These are phyloP conservation scores for Sesbania bispinosa DNA, from an alignment of 306 rosid species.

Conservation along the genomic window DNA sequence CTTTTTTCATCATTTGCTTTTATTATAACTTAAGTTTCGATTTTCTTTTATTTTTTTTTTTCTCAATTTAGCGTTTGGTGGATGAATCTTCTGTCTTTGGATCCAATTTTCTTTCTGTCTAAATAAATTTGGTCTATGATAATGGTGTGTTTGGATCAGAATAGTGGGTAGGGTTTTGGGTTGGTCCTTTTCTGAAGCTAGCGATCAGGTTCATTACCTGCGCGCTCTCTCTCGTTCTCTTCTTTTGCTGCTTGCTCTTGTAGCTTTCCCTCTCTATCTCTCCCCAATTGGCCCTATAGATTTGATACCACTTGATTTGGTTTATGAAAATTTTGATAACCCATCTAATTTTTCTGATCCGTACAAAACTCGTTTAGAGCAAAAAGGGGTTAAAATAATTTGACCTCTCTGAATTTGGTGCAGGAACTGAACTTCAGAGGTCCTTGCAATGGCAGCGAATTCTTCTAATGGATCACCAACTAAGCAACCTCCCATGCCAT, in stretches of 20 bases:
- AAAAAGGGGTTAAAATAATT: neutral
- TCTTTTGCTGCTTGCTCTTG: too few relatives aligned
- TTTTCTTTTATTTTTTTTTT: neutral
- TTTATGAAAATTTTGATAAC: neutral
- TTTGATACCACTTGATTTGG: neutral
- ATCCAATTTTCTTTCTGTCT: conserved; percentile 16
- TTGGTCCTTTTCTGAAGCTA: conserved; percentile 29
- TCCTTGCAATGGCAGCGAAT: conserved; percentile 52
- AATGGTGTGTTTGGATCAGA: conserved; percentile 31
- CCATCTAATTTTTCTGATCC: neutral
- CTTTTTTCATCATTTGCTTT: neutral
- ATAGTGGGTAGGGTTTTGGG: conserved; percentile 35
- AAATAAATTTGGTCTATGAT: conserved; percentile 40
- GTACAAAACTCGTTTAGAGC: neutral
- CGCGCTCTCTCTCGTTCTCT: too few relatives aligned
- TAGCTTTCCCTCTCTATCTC: neutral
- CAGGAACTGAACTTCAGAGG: conserved; percentile 31
- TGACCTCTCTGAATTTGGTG: conserved; percentile 23
- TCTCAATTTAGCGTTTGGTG: conserved; percentile 15
- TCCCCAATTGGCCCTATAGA: neutral
- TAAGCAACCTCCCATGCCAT: conserved; percentile 74
- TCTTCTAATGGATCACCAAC: conserved; percentile 52
- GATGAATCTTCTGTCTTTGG: neutral
- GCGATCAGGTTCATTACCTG: conserved; percentile 23
- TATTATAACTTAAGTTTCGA: neutral